Evolutionary conservation across 108 stramenopile species (phyloP), one percentile per base, ranked within the genome.

Genomic region (Fragilariopsis cylindrus): DNA sequence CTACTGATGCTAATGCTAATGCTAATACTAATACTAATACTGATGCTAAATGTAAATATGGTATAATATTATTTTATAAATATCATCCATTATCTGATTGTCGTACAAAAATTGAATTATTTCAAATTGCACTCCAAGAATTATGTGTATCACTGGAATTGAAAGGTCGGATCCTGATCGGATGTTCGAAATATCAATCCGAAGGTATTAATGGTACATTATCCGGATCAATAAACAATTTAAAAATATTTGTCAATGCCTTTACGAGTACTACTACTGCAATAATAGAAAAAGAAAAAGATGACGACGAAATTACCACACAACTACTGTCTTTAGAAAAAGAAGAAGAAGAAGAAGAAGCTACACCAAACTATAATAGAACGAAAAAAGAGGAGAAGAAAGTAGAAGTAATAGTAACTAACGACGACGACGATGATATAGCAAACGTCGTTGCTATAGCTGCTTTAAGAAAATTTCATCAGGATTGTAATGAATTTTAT

Each of bases 131-230:
- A 15, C 70, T 86, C 57, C 81, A 88, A 58, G 58, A 70, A n/a
- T 74, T 92, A 30, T 91, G 91, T 60, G 58, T 19, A 15, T 56
- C 75, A 3, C 75, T 92, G n/a, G 7, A 81, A 2, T 58, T 96
- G 18, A 84, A 79, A 16, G 94, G 94, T 9, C 58, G 93, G 45
- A 87, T 93, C 42, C 71, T 92, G 16, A 74, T 96, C 45, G 92
- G 90, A 58, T 78, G 89, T 44, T 85, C 81, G 13, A 62, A 82
- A 7, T 70, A 84, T 18, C 65, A 82, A 67, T 73, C 81, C 2
- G 94, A 96, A 70, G 94, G 94, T 4, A 87, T 96, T 69, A 96
- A 96, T 71, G 94, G 94, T 50, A 93, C 92, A 5, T 69, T 96
- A 58, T 79, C 90, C 9, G 94, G 92, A 18, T 15, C 58, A n/a